Evolutionary conservation across 169 alveolate genomes (phyloP).

Genomic region (Cryptosporidium baileyi): DNA sequence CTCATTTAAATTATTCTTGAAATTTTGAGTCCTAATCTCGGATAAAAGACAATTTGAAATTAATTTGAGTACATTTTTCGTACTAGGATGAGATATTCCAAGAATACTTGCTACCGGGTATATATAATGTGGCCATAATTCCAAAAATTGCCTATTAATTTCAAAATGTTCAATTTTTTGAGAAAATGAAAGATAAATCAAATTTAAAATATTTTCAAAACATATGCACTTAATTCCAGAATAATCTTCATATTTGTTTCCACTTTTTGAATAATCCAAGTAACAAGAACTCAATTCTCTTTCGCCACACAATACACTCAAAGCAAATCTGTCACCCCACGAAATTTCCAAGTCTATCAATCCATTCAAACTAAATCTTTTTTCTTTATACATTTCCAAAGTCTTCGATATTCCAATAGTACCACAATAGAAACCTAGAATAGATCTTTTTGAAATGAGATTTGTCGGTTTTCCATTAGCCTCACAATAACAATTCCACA

Average conservation of each 20-base stretch:
- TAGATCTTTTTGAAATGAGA: conserved; percentile 11
- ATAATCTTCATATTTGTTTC: too few relatives aligned
- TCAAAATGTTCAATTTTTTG: conserved; percentile 21
- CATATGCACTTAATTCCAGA: conserved; percentile 15
- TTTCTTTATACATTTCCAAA: background rate
- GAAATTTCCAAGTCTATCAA: background rate
- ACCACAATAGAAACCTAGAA: conserved; percentile 42
- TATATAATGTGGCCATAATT: conserved; percentile 63
- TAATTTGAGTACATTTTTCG: background rate
- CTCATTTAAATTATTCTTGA: background rate
- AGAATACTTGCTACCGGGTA: conserved; percentile 18
- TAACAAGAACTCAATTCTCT: conserved; percentile 54
- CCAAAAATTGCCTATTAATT: conserved; percentile 4
- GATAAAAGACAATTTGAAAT: background rate
- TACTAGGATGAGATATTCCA: conserved; percentile 39
- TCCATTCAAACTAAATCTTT: background rate
- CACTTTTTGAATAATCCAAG: background rate
- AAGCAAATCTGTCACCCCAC: conserved; percentile 67
- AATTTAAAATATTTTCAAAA: conserved; percentile 5
- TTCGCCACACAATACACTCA: conserved; percentile 61
- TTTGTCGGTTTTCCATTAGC: conserved; percentile 55
- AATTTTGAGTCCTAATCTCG: background rate
- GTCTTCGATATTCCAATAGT: conserved; percentile 56
- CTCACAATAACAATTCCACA: conserved; percentile 54
- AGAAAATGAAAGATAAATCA: conserved; percentile 1